Conservation (phyloP, 1,139 yeast genomes). For the Taphrina deformans region DNA sequence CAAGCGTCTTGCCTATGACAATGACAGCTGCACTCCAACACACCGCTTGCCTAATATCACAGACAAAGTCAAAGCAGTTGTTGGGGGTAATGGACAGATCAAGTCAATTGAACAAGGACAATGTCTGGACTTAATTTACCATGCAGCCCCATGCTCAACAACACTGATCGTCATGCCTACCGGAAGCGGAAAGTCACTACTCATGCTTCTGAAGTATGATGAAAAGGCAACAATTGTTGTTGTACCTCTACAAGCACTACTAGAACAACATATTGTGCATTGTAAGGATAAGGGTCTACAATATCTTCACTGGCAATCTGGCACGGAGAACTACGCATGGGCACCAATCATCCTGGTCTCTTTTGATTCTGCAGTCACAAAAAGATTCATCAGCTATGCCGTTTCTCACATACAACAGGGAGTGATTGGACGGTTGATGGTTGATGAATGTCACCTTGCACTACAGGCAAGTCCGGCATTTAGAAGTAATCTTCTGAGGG, state of each 20-base stretch:
- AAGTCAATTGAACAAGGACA: neutral
- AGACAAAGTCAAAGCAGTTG: neutral
- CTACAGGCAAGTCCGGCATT: neutral
- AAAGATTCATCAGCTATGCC: neutral
- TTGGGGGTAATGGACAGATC: neutral
- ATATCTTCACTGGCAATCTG: neutral
- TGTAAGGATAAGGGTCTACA: neutral
- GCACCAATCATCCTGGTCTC: neutral
- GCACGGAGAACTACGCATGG: neutral
- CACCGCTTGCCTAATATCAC: neutral
- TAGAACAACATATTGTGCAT: neutral
- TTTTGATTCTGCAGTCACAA: neutral
- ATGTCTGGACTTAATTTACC: neutral
- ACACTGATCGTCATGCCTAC: neutral
- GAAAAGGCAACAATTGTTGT: neutral
- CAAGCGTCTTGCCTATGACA: neutral
- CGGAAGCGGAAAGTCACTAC: neutral
- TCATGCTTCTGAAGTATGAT: neutral
- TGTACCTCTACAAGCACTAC: neutral
- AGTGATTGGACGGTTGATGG: neutral
- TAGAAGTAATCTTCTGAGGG: neutral
- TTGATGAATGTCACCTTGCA: neutral
- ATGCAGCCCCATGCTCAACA: neutral
- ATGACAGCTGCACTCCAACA: neutral
- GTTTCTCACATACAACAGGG: neutral